Base-by-base conservation (phyloP, 139 green algal species). In the Deuterostichococcus epilithicus region DNA sequence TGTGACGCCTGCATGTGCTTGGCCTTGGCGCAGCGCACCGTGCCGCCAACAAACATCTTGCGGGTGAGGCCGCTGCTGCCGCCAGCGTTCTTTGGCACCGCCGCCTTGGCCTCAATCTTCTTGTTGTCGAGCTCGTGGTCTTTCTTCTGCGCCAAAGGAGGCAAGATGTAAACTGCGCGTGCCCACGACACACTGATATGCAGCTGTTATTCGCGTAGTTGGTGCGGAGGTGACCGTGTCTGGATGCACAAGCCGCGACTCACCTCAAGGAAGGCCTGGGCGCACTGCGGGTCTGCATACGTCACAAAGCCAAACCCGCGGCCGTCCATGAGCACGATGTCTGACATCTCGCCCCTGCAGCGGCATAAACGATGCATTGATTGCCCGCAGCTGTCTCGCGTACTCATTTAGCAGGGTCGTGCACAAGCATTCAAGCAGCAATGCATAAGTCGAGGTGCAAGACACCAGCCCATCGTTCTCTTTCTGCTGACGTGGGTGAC, bases 11-110 rank as follows among this genome's bases (percentile, higher is more conserved):
- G 65, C 52, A 66, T n/a, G 52, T 23, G 22, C 20, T 66, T 66
- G 52, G 23, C 22, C 52, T n/a, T 66, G 52, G 52, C 23, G 45
- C 45, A 60, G 10, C 85, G 78, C 74, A 90, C 85, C 5, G 89
- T 92, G 71, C 91, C 91, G 26, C 88, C 90, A 33, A 95, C 90
- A 85, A 95, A 95, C 82, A 95, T 90, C 81, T 92, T 95, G 73
- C 83, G 84, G 23, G 86, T 90, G 5, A 88, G 79, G 58, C 81
- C 77, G 69, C 75, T 79, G 68, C 76, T 81, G 42, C 85, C 85
- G 63, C 80, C 81, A 66, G 78, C 76, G 26, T 85, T 83, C 69
- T 86, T 87, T 26, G 90, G 90, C 25, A 95, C 82, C 18, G 90
- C 89, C 18, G 89, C 90, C 72, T 94, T 92, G 52, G 85, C 86